Evolutionary conservation across 768 basidiomycete genomes (phyloP), one percentile per base, ranked within the genome.

Genomic region (Mycena crocata): DNA sequence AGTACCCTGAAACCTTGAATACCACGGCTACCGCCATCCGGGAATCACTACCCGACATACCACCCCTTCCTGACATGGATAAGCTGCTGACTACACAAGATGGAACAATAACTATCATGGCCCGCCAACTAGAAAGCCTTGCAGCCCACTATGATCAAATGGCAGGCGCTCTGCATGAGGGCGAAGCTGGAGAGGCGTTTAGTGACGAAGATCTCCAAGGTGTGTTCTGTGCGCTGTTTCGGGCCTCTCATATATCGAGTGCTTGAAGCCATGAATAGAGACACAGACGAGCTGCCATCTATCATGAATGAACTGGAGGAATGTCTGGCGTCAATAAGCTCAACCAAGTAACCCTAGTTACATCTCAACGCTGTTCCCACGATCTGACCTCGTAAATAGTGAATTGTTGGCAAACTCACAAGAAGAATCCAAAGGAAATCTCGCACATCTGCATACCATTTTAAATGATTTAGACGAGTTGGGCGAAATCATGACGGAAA

Each of bases 81-180:
- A 77, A 80, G 8, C 78, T 86, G 12, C 71, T 90, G n/a, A 75
- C 77, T 5, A 78, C 78, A 0, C 93, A 94, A 71, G 91, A 91
- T 69, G 75, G 73, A 23, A 83, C 84, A 23, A 86, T 86, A 34
- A 82, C 81, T 0, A 79, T 81, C n/a, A 94, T 95, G 93, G 93
- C 94, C 2, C 75, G 79, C 28, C 87, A 90, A 54, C 76, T 95
- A 13, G 92, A 93, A 71, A 89, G 87, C 71, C 80, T 95, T 35
- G 86, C 89, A 2, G 83, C 83, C 1, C 93, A 95, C 74, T 95
- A 91, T 68, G 90, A 90, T 26, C 88, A 93, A 67, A 94, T 95
- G 90, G 87, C 85, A 2, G 78, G 80, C 62, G 90, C 91, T 0
- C 74, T 93, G 64, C 85, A 85, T 52, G 90, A 91, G 26, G 86